Conservation (phyloP, 768 basidiomycete genomes). For the Gymnopilus dilepis region DNA sequence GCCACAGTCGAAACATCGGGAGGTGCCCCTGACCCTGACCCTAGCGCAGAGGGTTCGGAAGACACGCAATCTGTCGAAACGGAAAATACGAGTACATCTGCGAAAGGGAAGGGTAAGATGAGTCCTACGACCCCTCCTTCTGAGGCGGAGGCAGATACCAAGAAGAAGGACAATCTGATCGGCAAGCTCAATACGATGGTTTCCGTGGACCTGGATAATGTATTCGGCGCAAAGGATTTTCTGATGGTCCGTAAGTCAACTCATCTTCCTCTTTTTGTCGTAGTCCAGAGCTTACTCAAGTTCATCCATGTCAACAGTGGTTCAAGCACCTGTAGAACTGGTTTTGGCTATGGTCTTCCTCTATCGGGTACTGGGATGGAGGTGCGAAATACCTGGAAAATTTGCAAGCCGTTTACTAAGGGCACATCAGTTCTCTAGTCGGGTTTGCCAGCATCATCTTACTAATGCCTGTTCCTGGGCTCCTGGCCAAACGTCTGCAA, state of each 20-base stretch:
- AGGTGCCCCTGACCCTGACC: not conserved
- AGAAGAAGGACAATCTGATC: constrained; percentile 52
- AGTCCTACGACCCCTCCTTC: constrained; percentile 1
- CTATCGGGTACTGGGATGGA: constrained; percentile 52
- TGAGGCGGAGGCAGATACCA: not conserved
- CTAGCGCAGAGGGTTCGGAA: constrained; percentile 18
- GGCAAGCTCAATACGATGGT: constrained; percentile 82
- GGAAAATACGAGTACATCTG: not conserved
- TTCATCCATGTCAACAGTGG: constrained; percentile 16
- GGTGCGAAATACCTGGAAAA: constrained; percentile 9
- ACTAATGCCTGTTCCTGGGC: constrained; percentile 62
- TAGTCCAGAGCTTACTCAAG: not conserved
- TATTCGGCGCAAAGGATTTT: constrained; percentile 43
- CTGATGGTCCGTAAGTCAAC: constrained; percentile 30
- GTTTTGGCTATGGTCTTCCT: constrained; percentile 46
- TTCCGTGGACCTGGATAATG: constrained; percentile 60
- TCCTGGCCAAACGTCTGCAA: constrained; percentile 51
- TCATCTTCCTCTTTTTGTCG: not conserved
- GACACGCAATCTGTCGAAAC: constrained; percentile 46
- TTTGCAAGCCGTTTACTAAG: not conserved
- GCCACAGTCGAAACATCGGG: not conserved
- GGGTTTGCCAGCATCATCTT: constrained; percentile 59
- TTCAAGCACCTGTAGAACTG: constrained; percentile 46
- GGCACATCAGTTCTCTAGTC: not conserved
- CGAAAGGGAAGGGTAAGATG: constrained; percentile 17